phyloP scores from a whole-genome alignment of 1,284 basidiomycete genomes.

The Puccinia novopanici region DNA sequence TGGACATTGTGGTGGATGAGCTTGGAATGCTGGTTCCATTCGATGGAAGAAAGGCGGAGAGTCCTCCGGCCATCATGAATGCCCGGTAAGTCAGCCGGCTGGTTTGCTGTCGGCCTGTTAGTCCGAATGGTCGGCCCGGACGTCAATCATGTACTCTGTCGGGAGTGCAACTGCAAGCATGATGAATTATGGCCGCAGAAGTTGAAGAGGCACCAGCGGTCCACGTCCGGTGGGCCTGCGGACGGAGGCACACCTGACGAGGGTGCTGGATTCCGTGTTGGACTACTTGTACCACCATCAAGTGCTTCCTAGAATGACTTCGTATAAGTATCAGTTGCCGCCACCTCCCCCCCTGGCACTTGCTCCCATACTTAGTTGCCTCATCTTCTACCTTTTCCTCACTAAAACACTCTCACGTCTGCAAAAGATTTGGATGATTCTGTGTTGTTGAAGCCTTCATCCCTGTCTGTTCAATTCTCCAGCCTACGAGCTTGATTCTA shows the following conservation, averaged over 20 bases:
- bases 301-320: neutral
- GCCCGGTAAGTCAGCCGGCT: too few species aligned
- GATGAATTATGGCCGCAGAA: too few species aligned
- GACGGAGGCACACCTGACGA: neutral
- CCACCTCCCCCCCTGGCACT: neutral
- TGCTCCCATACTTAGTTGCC: neutral
- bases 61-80: too few species aligned
- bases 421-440: neutral
- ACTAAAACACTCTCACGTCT: neutral
- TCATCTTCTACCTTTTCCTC: neutral
- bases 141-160: too few species aligned
- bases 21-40: too few species aligned
- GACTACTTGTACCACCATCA: neutral
- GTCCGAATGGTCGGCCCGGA: too few species aligned
- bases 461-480: constrained; percentile 13
- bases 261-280: neutral
- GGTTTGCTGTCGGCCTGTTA: too few species aligned
- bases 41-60: too few species aligned
- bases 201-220: too few species aligned
- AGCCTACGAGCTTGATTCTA: neutral
- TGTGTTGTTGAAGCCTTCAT: neutral
- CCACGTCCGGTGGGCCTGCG: neutral
- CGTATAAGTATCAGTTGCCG: neutral
- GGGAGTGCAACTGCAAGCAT: too few species aligned
- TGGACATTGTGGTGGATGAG: too few species aligned